A percentile compares a stretch with the other conserved stretches of the same genome.
Evolutionary conservation across 768 basidiomycete species (phyloP).

Genomic region (Lepiota subincarnata): DNA sequence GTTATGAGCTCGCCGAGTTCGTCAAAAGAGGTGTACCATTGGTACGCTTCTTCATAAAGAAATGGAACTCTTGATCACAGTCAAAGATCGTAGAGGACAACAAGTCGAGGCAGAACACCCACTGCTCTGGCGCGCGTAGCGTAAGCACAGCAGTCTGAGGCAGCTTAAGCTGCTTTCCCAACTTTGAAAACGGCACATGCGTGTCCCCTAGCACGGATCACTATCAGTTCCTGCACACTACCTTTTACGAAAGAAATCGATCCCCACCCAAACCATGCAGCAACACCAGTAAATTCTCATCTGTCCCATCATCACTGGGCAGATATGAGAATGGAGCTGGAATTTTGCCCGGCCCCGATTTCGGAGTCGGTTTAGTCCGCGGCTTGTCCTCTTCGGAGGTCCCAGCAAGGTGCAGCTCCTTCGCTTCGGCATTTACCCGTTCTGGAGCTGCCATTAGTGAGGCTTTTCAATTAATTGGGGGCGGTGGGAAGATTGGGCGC

Average conservation of each 20-base stretch:
- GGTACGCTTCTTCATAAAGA: conserved; percentile 73
- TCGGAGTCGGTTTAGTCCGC: conserved; percentile 47
- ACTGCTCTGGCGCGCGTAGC: conserved; percentile 76
- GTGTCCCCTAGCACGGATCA: conserved; percentile 64
- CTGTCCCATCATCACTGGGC: conserved; percentile 77
- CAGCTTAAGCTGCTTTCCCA: conserved; percentile 72
- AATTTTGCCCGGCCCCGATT: conserved; percentile 30
- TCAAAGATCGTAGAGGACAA: not conserved
- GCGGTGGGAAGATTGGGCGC: no score
- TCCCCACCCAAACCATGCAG: conserved; percentile 84
- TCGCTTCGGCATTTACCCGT: not conserved
- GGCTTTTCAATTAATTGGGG: not conserved
- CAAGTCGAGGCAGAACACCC: conserved; percentile 20
- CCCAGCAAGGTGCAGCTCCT: conserved; percentile 29
- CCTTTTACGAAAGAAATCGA: not conserved
- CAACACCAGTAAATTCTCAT: conserved; percentile 81
- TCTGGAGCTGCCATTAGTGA: not conserved
- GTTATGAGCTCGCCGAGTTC: conserved; percentile 67
- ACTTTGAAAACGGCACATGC: conserved; percentile 66
- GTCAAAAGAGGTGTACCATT: conserved; percentile 87
- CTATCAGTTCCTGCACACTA: not conserved
- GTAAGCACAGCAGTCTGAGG: conserved; percentile 88
- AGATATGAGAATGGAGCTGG: conserved; percentile 61
- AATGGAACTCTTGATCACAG: conserved; percentile 58
- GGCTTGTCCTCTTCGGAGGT: conserved; percentile 18